Evolutionary conservation across 192 early-diverging fungal species (phyloP).

Genomic region (Paraglomus occultum): DNA sequence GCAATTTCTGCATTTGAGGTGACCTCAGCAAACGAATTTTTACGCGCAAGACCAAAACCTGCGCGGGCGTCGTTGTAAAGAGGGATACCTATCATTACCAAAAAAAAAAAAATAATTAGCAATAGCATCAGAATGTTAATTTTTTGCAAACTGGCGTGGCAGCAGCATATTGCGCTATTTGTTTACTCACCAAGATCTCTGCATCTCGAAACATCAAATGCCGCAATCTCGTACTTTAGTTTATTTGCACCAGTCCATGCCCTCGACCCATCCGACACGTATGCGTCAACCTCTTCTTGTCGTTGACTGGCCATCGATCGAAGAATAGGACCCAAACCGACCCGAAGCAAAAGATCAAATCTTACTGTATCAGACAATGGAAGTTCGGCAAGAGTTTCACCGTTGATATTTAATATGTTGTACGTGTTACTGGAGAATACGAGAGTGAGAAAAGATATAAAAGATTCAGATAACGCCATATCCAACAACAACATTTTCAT

Average conservation of each 20-base stretch:
- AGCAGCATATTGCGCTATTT: too few species aligned
- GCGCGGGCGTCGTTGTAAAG: not conserved
- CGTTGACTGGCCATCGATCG: constrained; percentile 11
- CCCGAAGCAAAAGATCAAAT: not conserved
- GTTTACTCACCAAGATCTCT: constrained; percentile 6
- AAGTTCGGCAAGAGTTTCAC: not conserved
- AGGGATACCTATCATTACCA: not conserved
- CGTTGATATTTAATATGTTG: constrained; percentile 9
- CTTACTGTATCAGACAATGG: not conserved
- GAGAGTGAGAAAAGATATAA: too few species aligned
- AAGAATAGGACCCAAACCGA: constrained; percentile 10
- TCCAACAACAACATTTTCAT: not conserved
- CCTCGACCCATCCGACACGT: not conserved
- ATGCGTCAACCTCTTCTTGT: constrained; percentile 29
- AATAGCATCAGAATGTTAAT: too few species aligned
- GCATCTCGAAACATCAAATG: constrained; percentile 10
- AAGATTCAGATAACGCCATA: not conserved
- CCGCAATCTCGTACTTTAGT: not conserved
- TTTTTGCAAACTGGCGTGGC: too few species aligned
- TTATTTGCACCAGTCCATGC: not conserved
- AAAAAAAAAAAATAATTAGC: too few species aligned
- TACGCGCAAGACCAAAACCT: not conserved
- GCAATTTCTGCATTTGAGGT: not conserved
- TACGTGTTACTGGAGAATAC: not conserved
- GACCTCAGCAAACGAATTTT: constrained; percentile 7